Base-by-base conservation (phyloP, 2,329 filamentous ascomycete species). In the Dichotomopilus funicola region DNA sequence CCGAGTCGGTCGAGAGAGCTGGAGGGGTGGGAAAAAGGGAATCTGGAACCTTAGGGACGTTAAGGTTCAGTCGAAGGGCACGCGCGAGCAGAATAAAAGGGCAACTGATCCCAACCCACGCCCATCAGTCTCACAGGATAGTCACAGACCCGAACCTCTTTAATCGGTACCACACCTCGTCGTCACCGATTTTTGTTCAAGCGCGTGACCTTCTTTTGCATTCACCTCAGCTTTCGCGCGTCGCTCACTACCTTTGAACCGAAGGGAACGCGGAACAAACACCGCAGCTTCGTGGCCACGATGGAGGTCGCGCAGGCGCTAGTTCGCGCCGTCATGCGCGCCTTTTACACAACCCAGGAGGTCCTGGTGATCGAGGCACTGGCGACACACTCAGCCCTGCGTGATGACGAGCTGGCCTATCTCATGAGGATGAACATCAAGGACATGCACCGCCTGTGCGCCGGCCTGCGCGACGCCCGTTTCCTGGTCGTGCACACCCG, bases 381-480 rank as follows among this genome's bases (percentile, higher is more conserved):
- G 58, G 82, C 88, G 67, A 80, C 85, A 56, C 87, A 89, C 72
- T 85, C 80, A 72, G 88, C 80, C 79, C 59, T 97, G 57, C 87
- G 90, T 66, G 89, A 95, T 67, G 86, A 91, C 67, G 94, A 99
- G 67, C 78, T 99, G 59, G 88, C 89, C 44, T 86, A 90, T 65
- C 77, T 97, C 31, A 86, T 96, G 72, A 86, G 86, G 59, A 91
- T 95, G 73, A 92, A 96, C 68, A 85, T 86, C 42, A 97, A 99
- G 69, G 89, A 95, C 65, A 80, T 97, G 44, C 90, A 94, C 68
- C 95, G 92, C 70, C 81, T 95, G 35, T 92, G 89, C 70, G 91
- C 87, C 58, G 87, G 85, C 65, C 79, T 99, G 51, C 84, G 85
- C 63, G 91, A 96, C 69, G 90, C 95, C 67, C 87, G 92, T 53